Evolutionary conservation across 371 early-diverging fungal genomes (phyloP).

Genomic region (Rhizopus sp.): DNA sequence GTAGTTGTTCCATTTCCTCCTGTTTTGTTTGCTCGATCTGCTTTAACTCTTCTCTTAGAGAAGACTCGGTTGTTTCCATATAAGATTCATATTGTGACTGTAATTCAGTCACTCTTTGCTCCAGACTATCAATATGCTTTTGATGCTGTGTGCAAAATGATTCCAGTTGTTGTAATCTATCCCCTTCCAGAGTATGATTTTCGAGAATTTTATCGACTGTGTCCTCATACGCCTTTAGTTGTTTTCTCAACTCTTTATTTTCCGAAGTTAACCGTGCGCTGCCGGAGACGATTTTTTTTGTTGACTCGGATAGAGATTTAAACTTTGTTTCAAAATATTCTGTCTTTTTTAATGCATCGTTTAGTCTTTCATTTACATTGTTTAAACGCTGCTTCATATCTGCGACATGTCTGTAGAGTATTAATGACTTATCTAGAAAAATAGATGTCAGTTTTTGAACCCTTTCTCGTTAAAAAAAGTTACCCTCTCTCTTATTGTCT

Average conservation of each 20-base stretch:
- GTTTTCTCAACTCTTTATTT: conserved; percentile 18
- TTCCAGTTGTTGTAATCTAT: conserved; percentile 1
- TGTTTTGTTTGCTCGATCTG: not conserved
- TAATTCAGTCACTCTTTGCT: too few relatives aligned
- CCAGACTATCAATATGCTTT: too few relatives aligned
- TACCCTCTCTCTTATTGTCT: conserved; percentile 1
- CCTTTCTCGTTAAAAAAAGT: not conserved
- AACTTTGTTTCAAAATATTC: not conserved
- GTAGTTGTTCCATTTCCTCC: not conserved
- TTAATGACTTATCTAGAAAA: conserved; percentile 1
- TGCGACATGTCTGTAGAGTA: not conserved
- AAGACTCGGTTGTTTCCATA: too few relatives aligned
- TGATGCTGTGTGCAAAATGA: not conserved
- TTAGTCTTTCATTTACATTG: not conserved
- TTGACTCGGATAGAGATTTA: not conserved
- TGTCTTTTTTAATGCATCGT: not conserved
- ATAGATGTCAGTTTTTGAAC: not conserved
- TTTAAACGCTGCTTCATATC: not conserved
- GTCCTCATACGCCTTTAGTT: conserved; percentile 26
- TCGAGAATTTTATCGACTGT: conserved; percentile 21
- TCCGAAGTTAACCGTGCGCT: not conserved
- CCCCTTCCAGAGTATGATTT: conserved; percentile 14
- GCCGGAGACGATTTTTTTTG: too few relatives aligned
- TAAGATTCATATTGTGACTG: too few relatives aligned
- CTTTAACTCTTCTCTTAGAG: not conserved